Percentiles rank a stretch among this genome's conserved stretches.
phyloP scores from a whole-genome alignment of 768 basidiomycete genomes.

The Boletus fagicola region DNA sequence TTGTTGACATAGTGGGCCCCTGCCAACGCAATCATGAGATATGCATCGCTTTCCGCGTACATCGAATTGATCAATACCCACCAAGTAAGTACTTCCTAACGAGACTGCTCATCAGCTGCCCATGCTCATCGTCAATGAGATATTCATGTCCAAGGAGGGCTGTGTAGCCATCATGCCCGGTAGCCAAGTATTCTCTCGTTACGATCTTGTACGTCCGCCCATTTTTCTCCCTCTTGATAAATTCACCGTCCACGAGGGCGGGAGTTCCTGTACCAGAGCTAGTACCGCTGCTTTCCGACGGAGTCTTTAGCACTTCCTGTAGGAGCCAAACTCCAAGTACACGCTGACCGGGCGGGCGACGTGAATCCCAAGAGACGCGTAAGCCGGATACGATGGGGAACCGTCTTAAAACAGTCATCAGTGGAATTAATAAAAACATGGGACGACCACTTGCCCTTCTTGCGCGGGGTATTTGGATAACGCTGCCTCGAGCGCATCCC shows the following conservation, averaged over 20 bases:
- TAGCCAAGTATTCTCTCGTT: slow-evolving; percentile 83
- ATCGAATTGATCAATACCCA: slow-evolving; percentile 24
- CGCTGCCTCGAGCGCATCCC: slow-evolving; percentile 74
- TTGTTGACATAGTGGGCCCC: slow-evolving; percentile 75
- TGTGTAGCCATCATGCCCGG: slow-evolving; percentile 80
- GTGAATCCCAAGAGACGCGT: slow-evolving; percentile 84
- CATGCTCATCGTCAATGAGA: slow-evolving; percentile 82
- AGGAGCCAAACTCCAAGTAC: slow-evolving; percentile 71
- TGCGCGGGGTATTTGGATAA: slow-evolving; percentile 83
- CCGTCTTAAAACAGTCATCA: slow-evolving; percentile 47
- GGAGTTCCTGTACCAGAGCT: slow-evolving; percentile 29
- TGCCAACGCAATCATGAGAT: slow-evolving; percentile 29
- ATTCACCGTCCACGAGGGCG: slow-evolving; percentile 46
- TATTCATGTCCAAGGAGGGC: slow-evolving; percentile 63
- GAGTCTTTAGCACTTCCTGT: slow-evolving; percentile 31
- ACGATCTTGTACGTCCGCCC: slow-evolving; percentile 74
- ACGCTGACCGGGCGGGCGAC: slow-evolving; percentile 63
- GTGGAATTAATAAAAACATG: background rate
- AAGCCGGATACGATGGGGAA: slow-evolving; percentile 88
- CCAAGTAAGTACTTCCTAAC: slow-evolving; percentile 85
- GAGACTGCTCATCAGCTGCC: slow-evolving; percentile 72
- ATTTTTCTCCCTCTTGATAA: slow-evolving; percentile 49
- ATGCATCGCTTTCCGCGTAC: background rate
- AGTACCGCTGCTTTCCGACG: slow-evolving; percentile 20
- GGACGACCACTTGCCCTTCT: slow-evolving; percentile 65